phyloP scores from a whole-genome alignment of 2,329 filamentous ascomycete genomes.

The Phialophora tarda region DNA sequence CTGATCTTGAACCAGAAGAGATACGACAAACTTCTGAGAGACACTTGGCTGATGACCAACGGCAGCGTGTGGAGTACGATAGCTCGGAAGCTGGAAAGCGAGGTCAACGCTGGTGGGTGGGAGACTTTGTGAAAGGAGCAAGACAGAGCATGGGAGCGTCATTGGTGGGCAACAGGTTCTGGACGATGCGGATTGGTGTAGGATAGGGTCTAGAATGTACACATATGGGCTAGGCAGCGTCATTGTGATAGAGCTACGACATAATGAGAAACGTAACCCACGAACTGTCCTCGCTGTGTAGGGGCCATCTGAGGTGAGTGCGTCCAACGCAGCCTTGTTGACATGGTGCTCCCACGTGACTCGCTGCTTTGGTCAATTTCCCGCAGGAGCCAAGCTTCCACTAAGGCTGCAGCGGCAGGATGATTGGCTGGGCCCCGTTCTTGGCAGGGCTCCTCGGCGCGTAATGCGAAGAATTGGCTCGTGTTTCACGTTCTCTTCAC shows the following conservation, averaged over 20 bases:
- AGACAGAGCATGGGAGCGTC: not conserved
- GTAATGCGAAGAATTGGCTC: slow-evolving; percentile 9
- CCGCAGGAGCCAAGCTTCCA: not conserved
- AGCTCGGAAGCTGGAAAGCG: slow-evolving; percentile 85
- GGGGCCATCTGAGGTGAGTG: too few species aligned
- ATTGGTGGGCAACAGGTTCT: not conserved
- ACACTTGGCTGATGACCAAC: slow-evolving; percentile 73
- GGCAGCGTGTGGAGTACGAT: slow-evolving; percentile 90
- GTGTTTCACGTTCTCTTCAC: slow-evolving; percentile 30
- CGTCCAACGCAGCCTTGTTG: not conserved
- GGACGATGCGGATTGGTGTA: not conserved
- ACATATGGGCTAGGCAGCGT: not conserved
- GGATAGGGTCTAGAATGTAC: not conserved
- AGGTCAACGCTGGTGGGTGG: slow-evolving; percentile 98
- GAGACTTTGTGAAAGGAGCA: slow-evolving; percentile 61
- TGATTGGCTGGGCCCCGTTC: not conserved
- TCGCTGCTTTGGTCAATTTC: not conserved
- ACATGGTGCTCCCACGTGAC: not conserved
- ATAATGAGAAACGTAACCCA: not conserved
- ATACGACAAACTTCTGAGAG: slow-evolving; percentile 86
- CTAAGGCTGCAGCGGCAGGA: not conserved
- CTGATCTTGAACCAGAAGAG: slow-evolving; percentile 91
- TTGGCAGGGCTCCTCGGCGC: slow-evolving; percentile 3
- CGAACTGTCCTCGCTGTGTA: not conserved
- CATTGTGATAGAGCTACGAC: not conserved